These are phyloP conservation scores for Apostasia ramifera DNA, from an alignment of 106 monocot genomes.

Conservation along the genomic window DNA sequence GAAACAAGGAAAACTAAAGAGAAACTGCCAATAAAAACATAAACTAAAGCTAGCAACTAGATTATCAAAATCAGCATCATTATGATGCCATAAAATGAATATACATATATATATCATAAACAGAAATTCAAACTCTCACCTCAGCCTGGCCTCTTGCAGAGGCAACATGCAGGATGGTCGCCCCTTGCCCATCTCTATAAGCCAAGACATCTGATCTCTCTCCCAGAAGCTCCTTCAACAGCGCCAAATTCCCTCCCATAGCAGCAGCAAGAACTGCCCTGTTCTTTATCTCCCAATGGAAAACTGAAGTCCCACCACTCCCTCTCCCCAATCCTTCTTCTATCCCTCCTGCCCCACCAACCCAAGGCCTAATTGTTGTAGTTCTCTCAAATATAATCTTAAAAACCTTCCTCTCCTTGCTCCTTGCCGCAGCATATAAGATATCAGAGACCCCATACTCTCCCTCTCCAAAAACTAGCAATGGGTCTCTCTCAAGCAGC, in stretches of 20 bases:
- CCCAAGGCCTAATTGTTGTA: constrained; percentile 18
- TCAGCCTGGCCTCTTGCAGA: constrained; percentile 75
- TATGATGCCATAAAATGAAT: no score
- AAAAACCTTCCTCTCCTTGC: constrained; percentile 53
- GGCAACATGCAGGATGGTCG: constrained; percentile 83
- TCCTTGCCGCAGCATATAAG: constrained; percentile 81
- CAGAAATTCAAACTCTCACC: constrained; percentile 35
- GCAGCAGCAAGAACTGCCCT: constrained; percentile 80
- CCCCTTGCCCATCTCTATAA: constrained; percentile 63
- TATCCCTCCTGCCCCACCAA: not conserved
- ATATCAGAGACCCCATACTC: constrained; percentile 92
- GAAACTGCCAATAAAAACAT: not conserved
- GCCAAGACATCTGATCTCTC: constrained; percentile 35
- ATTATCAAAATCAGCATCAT: no score
- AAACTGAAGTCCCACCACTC: constrained; percentile 15
- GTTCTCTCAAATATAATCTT: constrained; percentile 43
- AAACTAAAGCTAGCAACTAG: no score
- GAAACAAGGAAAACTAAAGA: not conserved
- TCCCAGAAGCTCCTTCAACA: constrained; percentile 57
- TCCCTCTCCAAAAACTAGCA: constrained; percentile 90
- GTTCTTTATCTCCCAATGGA: constrained; percentile 61
- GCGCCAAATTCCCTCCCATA: constrained; percentile 73
- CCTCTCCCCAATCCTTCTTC: not conserved
- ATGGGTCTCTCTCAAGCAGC: constrained; percentile 44
- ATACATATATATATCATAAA: not conserved